Evolutionary conservation across 805 yeast species (phyloP).

Genomic region (Nematodospora valgi): DNA sequence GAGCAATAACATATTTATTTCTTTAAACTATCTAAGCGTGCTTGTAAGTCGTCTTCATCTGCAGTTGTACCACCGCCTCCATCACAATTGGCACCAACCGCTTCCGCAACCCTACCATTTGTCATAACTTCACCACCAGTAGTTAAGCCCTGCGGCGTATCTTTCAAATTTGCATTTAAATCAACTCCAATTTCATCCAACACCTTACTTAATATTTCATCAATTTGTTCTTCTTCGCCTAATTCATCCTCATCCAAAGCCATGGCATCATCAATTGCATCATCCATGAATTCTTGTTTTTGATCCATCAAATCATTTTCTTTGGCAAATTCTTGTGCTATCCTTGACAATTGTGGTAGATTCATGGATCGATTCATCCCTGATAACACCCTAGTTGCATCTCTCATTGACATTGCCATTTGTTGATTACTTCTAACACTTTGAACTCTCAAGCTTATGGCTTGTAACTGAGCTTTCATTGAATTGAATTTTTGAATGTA

Average conservation of each 20-base stretch:
- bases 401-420: conserved; percentile 92
- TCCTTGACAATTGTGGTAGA: conserved; percentile 79
- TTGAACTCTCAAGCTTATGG: conserved; percentile 87
- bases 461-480: conserved; percentile 95
- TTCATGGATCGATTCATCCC: conserved; percentile 92
- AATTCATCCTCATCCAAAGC: conserved; percentile 73
- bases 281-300: conserved; percentile 98
- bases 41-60: conserved; percentile 84
- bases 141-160: conserved; percentile 38
- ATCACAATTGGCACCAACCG: conserved; percentile 28
- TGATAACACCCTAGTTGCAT: conserved; percentile 80
- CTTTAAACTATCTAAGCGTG: conserved; percentile 79
- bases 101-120: conserved; percentile 48
- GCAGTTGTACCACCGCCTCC: conserved; percentile 16
- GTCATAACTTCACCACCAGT: conserved; percentile 37
- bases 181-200: conserved; percentile 96
- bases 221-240: conserved; percentile 84
- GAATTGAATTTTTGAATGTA: conserved; percentile 83
- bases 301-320: conserved; percentile 98
- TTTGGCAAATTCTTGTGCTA: conserved; percentile 92
- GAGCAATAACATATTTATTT: conserved; percentile 27
- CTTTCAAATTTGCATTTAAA: conserved; percentile 49
- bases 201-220: conserved; percentile 86
- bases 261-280: conserved; percentile 95
- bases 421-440: conserved; percentile 91